Evolutionary conservation across 2,329 filamentous ascomycete genomes (phyloP), one percentile per base, ranked within the genome.

Genomic region (Eutypa lata): DNA sequence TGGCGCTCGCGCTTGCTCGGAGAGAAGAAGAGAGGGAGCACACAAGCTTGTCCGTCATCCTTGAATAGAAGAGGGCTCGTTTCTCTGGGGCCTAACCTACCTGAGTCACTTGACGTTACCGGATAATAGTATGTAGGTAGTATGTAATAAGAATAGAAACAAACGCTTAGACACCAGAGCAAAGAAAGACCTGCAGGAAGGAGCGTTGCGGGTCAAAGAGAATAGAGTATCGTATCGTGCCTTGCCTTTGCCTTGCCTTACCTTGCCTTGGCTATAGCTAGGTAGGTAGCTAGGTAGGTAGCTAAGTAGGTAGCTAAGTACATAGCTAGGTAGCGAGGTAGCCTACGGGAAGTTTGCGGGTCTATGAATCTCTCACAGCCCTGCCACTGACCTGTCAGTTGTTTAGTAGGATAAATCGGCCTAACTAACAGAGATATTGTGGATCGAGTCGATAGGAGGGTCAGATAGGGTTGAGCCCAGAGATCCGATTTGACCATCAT

Each of bases 361-460:
- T 53, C 54, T 47, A 49, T 60, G 51, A 53, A 57, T 54, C 53
- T 57, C 56, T 48, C 55, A 57, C 52, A 44, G 48, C 50, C 48
- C 47, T 54, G 22, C 6, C 35, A 44, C 49, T 56, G 56, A 61
- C 53, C 52, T 61, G 53, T 61, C 59, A 60, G 22, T 52, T 61
- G 40, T 49, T 50, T 11, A 18, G 46, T 47, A 45, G 19, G 47
- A 49, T 35, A 35, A 53, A 50, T 57, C 50, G 47, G 44, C 47
- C 57, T 45, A 31, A 54, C 46, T 40, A 48, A 49, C 49, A 49
- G 48, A 45, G 52, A 47, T n/a, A 45, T 48, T 50, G 33, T 47
- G 50, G 44, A 40, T 38, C 50, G 52, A 57, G 53, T 56, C 53
- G 48, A 44, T 51, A 53, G 35, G 52, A 47, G 33, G 33, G 31